Evolutionary conservation across 257 asterid genomes (phyloP), one percentile per base, ranked within the genome.

Genomic region (Solanum habrochaites): DNA sequence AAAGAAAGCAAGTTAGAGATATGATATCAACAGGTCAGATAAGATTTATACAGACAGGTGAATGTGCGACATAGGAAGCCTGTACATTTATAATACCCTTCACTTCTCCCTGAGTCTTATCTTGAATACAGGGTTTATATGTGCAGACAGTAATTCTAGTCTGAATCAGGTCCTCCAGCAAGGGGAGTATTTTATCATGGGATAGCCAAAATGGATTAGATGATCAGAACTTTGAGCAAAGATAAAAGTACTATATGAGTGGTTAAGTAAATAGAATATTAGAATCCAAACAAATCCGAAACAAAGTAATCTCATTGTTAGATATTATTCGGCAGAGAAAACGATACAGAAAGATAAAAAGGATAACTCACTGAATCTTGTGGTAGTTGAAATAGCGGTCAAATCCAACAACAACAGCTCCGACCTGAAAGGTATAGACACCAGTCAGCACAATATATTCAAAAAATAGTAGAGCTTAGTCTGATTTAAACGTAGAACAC

Each of bases 361-460:
- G 85, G 84, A 85, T n/a, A 89, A 91, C 98, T 91, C 91, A 97
- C 99, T 97, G 99, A 83, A 97, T 90, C 85, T 97, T 97, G 98
- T 91, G 95, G 85, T 97, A 97, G 93, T 97, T 97, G 96, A 97
- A 95, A 92, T 95, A 93, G 86, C 99, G 99, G 89, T 97, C 99
- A 87, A 97, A 97, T 85, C 99, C 99, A 86, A 96, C 99, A 11
- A 97, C 99, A 82, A 97, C 99, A 29, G 99, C 99, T 78, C 99
- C 99, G 83, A 97, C 99, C 99, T 97, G 87, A 81, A 75, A 67
- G 85, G 77, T 83, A 43, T 83, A 85, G 70, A 66, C 45, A 39
- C 85, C 47, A 86, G 64, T 74, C 42, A 85, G 85, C 84, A 82
- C 40, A 52, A 39, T 56, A 39, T 71, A 31, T 21, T 45, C 23